Conservation (phyloP, 2,329 filamentous ascomycete genomes). For the Monilinia fructicola region DNA sequence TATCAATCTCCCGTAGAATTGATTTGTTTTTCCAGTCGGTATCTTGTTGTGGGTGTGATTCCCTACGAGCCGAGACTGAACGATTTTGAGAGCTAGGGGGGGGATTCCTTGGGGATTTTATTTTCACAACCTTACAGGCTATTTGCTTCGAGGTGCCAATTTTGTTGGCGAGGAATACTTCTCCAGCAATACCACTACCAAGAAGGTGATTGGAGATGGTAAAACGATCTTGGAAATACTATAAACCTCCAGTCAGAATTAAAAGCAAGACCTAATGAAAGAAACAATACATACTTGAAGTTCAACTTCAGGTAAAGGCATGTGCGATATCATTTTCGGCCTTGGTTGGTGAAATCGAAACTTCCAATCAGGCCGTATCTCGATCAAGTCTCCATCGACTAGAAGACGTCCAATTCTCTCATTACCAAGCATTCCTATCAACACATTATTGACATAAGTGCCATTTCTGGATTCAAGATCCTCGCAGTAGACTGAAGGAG, state of each 20-base stretch:
- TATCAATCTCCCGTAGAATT: slow-evolving; percentile 51
- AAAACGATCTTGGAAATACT: slow-evolving; percentile 51
- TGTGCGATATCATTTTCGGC: slow-evolving; percentile 24
- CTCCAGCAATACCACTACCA: slow-evolving; percentile 54
- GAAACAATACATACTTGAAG: slow-evolving; percentile 36
- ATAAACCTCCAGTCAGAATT: slow-evolving; percentile 13
- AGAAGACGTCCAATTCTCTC: slow-evolving; percentile 48
- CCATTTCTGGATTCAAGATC: slow-evolving; percentile 56
- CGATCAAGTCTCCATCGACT: slow-evolving; percentile 51
- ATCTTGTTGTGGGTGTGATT: neutral
- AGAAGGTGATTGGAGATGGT: slow-evolving; percentile 51
- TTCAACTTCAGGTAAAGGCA: slow-evolving; percentile 41
- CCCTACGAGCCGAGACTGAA: neutral
- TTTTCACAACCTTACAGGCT: slow-evolving; percentile 66
- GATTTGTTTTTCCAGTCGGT: slow-evolving; percentile 41
- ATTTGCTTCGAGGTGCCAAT: slow-evolving; percentile 56
- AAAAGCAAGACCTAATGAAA: neutral
- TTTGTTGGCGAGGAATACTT: slow-evolving; percentile 56
- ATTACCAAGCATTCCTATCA: slow-evolving; percentile 46
- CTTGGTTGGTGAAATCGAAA: slow-evolving; percentile 42
- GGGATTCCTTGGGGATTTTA: slow-evolving; percentile 40
- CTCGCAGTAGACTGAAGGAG: slow-evolving; percentile 53
- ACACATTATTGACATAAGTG: slow-evolving; percentile 51
- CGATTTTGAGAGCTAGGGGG: neutral
- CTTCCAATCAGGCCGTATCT: slow-evolving; percentile 42